Evolutionary conservation across 208 protist genomes (phyloP).

Genomic region (Herpetomonas muscarum): DNA sequence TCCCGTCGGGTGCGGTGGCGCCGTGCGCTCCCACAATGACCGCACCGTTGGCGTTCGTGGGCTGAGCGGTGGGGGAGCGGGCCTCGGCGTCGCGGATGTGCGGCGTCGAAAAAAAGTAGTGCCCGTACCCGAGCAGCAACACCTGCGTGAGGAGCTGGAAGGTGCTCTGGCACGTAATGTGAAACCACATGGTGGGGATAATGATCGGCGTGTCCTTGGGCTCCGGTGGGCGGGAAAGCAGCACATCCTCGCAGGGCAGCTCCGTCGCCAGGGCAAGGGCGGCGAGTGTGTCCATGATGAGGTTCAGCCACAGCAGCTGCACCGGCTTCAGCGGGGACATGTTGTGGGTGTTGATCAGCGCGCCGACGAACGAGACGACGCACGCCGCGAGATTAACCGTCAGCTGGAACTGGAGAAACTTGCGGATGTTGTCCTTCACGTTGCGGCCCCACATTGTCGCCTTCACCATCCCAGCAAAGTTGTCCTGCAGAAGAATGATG

Average conservation of each 20-base stretch:
- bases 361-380: slow-evolving; percentile 90
- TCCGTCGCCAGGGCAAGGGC: slow-evolving; percentile 90
- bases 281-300: slow-evolving; percentile 93
- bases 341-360: slow-evolving; percentile 67
- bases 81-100: neutral
- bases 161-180: slow-evolving; percentile 68
- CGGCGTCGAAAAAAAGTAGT: neutral
- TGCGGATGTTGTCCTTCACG: slow-evolving; percentile 98
- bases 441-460: slow-evolving; percentile 97
- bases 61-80: neutral
- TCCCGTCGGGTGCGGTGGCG: neutral
- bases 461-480: slow-evolving; percentile 97
- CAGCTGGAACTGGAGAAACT: slow-evolving; percentile 98
- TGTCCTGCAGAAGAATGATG: slow-evolving; percentile 97
- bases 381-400: slow-evolving; percentile 95
- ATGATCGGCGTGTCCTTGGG: slow-evolving; percentile 84
- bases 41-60: neutral
- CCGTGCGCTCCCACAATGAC: neutral
- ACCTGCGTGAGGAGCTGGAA: slow-evolving; percentile 79
- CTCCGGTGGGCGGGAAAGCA: slow-evolving; percentile 78
- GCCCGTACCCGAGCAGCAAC: slow-evolving; percentile 43
- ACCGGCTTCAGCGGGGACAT: slow-evolving; percentile 87
- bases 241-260: slow-evolving; percentile 57
- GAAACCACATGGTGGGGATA: slow-evolving; percentile 87
- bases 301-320: slow-evolving; percentile 92